These are phyloP conservation scores for Ophiostoma triangulosporum DNA, from an alignment of 2,329 filamentous ascomycete species.

Conservation along the genomic window DNA sequence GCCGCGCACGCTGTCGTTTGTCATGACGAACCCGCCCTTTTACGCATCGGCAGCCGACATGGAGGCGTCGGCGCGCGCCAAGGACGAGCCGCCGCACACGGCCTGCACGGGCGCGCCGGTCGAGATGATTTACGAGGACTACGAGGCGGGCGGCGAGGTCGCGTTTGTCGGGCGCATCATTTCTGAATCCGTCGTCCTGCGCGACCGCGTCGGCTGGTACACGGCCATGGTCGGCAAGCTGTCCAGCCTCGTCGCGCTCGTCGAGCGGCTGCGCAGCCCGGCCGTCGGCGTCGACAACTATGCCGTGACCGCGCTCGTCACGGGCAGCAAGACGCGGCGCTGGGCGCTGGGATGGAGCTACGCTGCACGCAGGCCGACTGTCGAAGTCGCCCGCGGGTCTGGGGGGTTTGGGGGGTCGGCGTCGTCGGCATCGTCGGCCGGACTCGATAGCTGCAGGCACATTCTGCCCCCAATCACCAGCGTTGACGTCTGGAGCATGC, in stretches of 20 bases:
- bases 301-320: conserved; percentile 66
- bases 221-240: conserved; percentile 82
- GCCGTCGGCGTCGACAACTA: conserved; percentile 54
- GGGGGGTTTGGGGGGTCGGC: conserved; percentile 18
- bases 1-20: conserved; percentile 49
- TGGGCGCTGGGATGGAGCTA: conserved; percentile 92
- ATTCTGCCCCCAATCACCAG: conserved; percentile 32
- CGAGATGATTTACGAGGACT: conserved; percentile 63
- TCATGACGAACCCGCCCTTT: conserved; percentile 92
- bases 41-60: conserved; percentile 66
- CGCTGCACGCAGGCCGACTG: conserved; percentile 46
- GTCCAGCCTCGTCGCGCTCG: conserved; percentile 47
- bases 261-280: conserved; percentile 38
- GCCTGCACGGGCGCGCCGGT: conserved; percentile 62
- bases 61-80: conserved; percentile 46
- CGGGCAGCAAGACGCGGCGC: conserved; percentile 63
- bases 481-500: conserved; percentile 32
- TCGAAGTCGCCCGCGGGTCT: conserved; percentile 28
- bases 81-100: conserved; percentile 54
- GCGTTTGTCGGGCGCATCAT: conserved; percentile 76
- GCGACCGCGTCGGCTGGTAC: conserved; percentile 65
- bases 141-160: conserved; percentile 47
- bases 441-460: conserved; percentile 24
- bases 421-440: conserved; percentile 25
- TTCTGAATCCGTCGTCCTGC: conserved; percentile 19